These are phyloP conservation scores for Hanseniaspora lachancei DNA, from an alignment of 805 yeast genomes.

Conservation along the genomic window DNA sequence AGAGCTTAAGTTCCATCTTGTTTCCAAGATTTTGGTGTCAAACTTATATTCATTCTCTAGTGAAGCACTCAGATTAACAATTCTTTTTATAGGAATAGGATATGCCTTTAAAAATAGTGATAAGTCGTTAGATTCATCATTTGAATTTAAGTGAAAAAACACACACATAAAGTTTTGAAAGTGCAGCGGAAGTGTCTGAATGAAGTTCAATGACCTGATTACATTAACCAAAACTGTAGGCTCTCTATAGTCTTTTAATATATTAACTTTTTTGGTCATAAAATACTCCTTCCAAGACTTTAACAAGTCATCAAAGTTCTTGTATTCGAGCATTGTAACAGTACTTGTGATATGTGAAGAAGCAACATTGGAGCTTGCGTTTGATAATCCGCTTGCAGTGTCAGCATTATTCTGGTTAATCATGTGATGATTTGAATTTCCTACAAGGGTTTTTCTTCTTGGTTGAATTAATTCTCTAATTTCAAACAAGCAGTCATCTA, in stretches of 20 bases:
- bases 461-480: slow-evolving; percentile 3
- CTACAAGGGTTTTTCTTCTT: slow-evolving; percentile 5
- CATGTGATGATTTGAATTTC: background rate
- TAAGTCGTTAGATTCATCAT: slow-evolving; percentile 25
- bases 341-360: background rate
- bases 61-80: slow-evolving; percentile 13
- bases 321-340: background rate
- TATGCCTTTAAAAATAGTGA: slow-evolving; percentile 30
- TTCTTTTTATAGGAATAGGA: slow-evolving; percentile 18
- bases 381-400: background rate
- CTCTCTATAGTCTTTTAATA: slow-evolving; percentile 5
- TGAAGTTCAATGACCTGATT: slow-evolving; percentile 15
- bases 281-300: slow-evolving; percentile 18
- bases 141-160: slow-evolving; percentile 36
- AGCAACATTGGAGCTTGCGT: background rate
- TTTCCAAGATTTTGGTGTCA: slow-evolving; percentile 1
- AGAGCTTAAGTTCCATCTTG: slow-evolving; percentile 5
- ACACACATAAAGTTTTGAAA: slow-evolving; percentile 38
- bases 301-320: slow-evolving; percentile 11
- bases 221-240: slow-evolving; percentile 14
- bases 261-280: slow-evolving; percentile 14
- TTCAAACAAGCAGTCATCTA: slow-evolving; percentile 21
- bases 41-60: background rate
- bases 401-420: background rate
- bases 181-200: slow-evolving; percentile 23